Evolutionary conservation across 768 basidiomycete species (phyloP).

Genomic region (Phanerochaete carnosa): DNA sequence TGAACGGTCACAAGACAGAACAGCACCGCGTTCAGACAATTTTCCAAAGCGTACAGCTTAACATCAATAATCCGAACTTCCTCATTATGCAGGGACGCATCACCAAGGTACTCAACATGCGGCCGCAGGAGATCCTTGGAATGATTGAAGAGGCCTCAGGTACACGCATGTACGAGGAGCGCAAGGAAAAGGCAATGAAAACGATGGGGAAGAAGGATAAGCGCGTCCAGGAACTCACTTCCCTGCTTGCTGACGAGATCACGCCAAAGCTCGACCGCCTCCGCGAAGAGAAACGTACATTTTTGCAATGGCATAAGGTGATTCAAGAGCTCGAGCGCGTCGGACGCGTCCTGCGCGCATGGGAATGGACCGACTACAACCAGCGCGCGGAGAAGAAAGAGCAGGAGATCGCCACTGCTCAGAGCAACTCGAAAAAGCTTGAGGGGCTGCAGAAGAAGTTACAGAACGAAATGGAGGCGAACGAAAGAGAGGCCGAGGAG

Average conservation of each 20-base stretch:
- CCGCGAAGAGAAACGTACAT: conserved; percentile 84
- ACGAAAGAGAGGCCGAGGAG: conserved; percentile 62
- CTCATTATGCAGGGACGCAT: conserved; percentile 99
- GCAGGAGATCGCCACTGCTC: conserved; percentile 48
- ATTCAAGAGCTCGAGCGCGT: conserved; percentile 85
- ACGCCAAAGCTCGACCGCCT: conserved; percentile 91
- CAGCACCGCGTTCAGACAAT: conserved; percentile 84
- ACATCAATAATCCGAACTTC: conserved; percentile 99
- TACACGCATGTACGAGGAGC: conserved; percentile 98
- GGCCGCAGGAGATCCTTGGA: conserved; percentile 93
- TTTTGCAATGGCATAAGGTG: conserved; percentile 87
- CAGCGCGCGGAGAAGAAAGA: conserved; percentile 53
- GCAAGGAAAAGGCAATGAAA: conserved; percentile 93
- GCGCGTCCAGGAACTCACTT: conserved; percentile 83
- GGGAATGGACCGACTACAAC: conserved; percentile 76
- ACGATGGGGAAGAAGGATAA: conserved; percentile 98
- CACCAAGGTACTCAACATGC: conserved; percentile 98
- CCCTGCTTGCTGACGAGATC: conserved; percentile 84
- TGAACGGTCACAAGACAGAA: conserved; percentile 92
- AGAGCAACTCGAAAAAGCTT: conserved; percentile 43
- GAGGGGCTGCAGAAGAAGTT: conserved; percentile 49
- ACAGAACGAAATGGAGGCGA: conserved; percentile 50
- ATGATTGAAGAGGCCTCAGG: conserved; percentile 99
- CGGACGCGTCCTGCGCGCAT: conserved; percentile 77
- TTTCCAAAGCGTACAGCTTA: conserved; percentile 95